Conservation (phyloP, 2,329 filamentous ascomycete species). For the Tolypocladium amazonense region DNA sequence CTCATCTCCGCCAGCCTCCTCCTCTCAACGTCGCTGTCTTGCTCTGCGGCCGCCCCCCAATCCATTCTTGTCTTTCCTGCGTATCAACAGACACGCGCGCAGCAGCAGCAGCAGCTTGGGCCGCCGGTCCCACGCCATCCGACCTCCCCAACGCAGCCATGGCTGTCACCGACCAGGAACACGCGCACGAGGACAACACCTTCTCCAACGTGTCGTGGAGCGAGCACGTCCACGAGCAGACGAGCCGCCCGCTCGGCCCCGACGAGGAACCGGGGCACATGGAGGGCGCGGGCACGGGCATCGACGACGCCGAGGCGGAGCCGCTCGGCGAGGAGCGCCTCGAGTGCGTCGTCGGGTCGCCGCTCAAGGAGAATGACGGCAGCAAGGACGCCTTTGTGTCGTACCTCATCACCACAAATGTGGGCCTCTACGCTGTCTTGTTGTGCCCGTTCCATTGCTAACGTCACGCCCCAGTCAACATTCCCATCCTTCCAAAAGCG, state of each 20-base stretch:
- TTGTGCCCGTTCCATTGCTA: not conserved
- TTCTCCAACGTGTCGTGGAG: constrained; percentile 79
- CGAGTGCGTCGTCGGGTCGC: constrained; percentile 72
- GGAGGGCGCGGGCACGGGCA: constrained; percentile 33
- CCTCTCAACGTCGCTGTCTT: not conserved
- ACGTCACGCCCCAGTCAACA: constrained; percentile 53
- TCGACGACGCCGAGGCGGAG: constrained; percentile 46
- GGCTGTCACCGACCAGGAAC: constrained; percentile 43
- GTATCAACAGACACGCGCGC: not conserved
- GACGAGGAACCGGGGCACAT: constrained; percentile 18
- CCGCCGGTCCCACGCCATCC: not conserved
- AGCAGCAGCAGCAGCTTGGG: not conserved
- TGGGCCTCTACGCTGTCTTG: constrained; percentile 28
- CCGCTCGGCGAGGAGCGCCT: constrained; percentile 63
- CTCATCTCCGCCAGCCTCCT: not conserved
- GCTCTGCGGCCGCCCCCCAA: not conserved
- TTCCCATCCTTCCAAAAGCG: constrained; percentile 86
- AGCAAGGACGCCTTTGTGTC: constrained; percentile 96
- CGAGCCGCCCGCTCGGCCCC: constrained; percentile 5
- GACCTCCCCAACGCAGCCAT: constrained; percentile 4
- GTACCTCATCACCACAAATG: constrained; percentile 85
- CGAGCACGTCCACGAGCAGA: constrained; percentile 38
- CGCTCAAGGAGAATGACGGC: constrained; percentile 91
- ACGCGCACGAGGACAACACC: constrained; percentile 48
- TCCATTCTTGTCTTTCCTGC: not conserved